Evolutionary conservation across 2,329 filamentous ascomycete species (phyloP), one percentile per base, ranked within the genome.

Genomic region (Calonectria pteridis): DNA sequence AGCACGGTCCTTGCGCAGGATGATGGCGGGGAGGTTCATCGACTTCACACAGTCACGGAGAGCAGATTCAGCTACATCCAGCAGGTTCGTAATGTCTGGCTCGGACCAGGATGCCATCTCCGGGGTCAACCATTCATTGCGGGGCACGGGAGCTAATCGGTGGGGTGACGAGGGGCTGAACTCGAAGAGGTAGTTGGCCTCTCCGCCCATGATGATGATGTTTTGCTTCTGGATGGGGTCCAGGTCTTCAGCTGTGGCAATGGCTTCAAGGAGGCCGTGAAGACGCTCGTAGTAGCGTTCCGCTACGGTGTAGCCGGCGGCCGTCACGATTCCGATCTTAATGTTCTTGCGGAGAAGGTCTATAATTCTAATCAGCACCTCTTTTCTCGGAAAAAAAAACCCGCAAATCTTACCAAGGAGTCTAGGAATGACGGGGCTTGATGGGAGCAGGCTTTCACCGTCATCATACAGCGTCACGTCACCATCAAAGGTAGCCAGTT

Each of bases 391-490:
- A n/a, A 6, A 35, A 51, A n/a, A 6, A 35, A 43, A 43, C 29
- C 13, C 13, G 37, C 13, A 23, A 29, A 2, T 72, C 82, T 73
- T 81, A 88, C 88, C 84, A 23, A 93, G 83, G 46, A 93, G 88
- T 33, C 89, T 87, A 1, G 89, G 86, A 67, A 98, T 95, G 20
- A 98, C 92, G 0, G 95, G 94, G 82, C 94, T 98, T 20, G 91
- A 88, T 0, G 92, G 88, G 69, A 93, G 92, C 11, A 99, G 88
- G 76, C 92, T 94, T 79, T 95, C 90, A 16, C 97, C 97, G 81
- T 99, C 94, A 71, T 95, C 94, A 83, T 99, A 99, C 28, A 99
- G 89, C 1, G 97, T 99, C 65, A 99, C 95, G 85, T 99, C 97
- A 84, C 97, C 97, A 84, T 99, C 97, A 83, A 99, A 99, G 0